Conservation (phyloP, 2,329 filamentous ascomycete species). For the Neopestalotiopsis sp. region DNA sequence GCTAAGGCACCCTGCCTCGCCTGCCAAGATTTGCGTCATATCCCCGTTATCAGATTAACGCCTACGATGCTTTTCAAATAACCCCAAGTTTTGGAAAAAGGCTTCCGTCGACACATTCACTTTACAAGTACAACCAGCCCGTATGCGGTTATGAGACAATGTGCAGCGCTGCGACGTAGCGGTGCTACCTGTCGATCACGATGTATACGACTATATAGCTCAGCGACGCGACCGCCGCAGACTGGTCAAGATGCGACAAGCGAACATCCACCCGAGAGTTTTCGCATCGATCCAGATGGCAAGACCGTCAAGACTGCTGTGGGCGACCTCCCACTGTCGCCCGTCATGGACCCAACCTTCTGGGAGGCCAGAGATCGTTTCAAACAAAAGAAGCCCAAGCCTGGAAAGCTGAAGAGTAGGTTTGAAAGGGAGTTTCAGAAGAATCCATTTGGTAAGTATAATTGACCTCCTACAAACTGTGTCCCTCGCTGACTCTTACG, state of each 20-base stretch:
- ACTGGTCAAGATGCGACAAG: not conserved
- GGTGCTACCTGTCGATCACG: slow-evolving; percentile 23
- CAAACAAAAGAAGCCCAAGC: slow-evolving; percentile 42
- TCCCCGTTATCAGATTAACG: not conserved
- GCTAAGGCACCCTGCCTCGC: not conserved
- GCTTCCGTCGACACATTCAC: not conserved
- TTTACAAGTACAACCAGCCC: not conserved
- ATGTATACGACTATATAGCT: slow-evolving; percentile 8
- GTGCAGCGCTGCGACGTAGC: slow-evolving; percentile 31
- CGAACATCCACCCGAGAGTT: slow-evolving; percentile 19
- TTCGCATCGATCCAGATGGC: slow-evolving; percentile 42
- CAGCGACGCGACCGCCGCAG: not conserved
- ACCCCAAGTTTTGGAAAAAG: not conserved
- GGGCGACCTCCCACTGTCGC: slow-evolving; percentile 57
- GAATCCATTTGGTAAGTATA: slow-evolving; percentile 66
- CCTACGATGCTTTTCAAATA: not conserved
- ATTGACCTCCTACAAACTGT: not conserved
- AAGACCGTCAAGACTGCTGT: slow-evolving; percentile 51
- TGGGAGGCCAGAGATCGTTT: slow-evolving; percentile 49
- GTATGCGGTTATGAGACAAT: slow-evolving; percentile 39
- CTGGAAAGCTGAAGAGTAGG: slow-evolving; percentile 39
- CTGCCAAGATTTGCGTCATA: not conserved
- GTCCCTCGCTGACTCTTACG: not conserved
- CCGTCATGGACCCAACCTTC: slow-evolving; percentile 57
- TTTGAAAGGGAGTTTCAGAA: slow-evolving; percentile 63